Base-by-base conservation (phyloP, 192 early-diverging fungal genomes). In the Backusella macrospora region DNA sequence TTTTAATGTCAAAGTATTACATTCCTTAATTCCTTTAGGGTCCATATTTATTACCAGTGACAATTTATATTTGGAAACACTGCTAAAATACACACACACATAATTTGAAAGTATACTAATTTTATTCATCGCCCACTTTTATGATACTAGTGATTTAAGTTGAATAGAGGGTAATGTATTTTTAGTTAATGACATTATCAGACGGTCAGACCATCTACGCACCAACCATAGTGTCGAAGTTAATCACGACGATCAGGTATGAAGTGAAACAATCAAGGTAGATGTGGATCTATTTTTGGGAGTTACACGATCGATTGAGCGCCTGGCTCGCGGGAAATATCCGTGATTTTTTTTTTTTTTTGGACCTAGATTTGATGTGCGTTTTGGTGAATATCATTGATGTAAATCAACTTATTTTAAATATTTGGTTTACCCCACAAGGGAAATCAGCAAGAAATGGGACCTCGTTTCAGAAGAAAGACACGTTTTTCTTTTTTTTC, bases 81-180 rank as follows among this genome's bases (percentile, higher is more conserved):
- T 7, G 89, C 90, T 68, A 92, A 92, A 70, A 92, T n/a, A n/a
- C n/a, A n/a, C n/a, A n/a, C n/a, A 85, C 3, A 80, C 89, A 13
- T n/a, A n/a, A n/a, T 93, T 97, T 78, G 92, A 96, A 75, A 90
- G 88, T 44, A 87, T 96, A 44, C 80, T 97, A 65, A 96, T 96
- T 72, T 71, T 96, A 69, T 97, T 97, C 84, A 86, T 94, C 37
- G 89, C 89, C 0, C 89, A 90, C 65, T 83, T 88, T 18, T 91
- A 89, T 73, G 88, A 92, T 72, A 85, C 87, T 26, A 94, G 95
- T 39, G 96, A 97, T 76, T 80, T 85, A n/a, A 88, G 94, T 4
- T 76, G 87, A 5, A 87, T 97, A 26, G 93, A 89, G 45, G 83
- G 80, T 1, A 83, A 83, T 34, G 88, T 74, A 29, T 80, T 92